Conservation (phyloP, 2,329 filamentous ascomycete genomes). For the Zasmidium angulare region DNA sequence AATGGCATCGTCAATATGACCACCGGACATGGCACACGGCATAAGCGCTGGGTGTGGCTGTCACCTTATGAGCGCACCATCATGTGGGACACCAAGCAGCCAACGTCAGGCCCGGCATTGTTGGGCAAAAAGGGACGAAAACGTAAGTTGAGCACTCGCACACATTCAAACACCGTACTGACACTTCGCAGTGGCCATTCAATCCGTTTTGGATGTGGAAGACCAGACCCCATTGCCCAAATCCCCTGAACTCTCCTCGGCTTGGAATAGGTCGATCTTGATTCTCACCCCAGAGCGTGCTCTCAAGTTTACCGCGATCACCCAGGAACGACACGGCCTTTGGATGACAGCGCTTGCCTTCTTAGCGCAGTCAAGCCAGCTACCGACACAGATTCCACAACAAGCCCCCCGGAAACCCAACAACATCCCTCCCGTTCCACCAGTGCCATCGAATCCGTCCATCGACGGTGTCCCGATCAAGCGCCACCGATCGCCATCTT, state of each 20-base stretch:
- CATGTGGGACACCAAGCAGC: slow-evolving; percentile 98
- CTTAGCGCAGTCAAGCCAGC: slow-evolving; percentile 74
- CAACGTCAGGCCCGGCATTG: slow-evolving; percentile 79
- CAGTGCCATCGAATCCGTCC: slow-evolving; percentile 23
- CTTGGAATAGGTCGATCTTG: slow-evolving; percentile 89
- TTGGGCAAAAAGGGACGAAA: slow-evolving; percentile 95
- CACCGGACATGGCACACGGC: slow-evolving; percentile 65
- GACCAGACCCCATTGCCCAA: slow-evolving; percentile 86
- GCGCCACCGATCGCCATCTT: slow-evolving; percentile 29
- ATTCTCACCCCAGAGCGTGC: slow-evolving; percentile 92
- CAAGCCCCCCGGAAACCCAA: slow-evolving; percentile 28
- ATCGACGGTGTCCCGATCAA: slow-evolving; percentile 32
- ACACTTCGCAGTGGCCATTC: slow-evolving; percentile 71
- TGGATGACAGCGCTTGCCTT: slow-evolving; percentile 96
- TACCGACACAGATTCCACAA: slow-evolving; percentile 26
- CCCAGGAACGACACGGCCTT: slow-evolving; percentile 82
- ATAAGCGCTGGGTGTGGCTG: slow-evolving; percentile 98
- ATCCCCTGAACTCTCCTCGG: slow-evolving; percentile 40
- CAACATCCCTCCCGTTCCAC: slow-evolving; percentile 23
- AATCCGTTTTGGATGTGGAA: slow-evolving; percentile 95
- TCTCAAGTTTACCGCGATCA: slow-evolving; percentile 87
- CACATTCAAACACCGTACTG: not conserved
- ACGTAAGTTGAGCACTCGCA: slow-evolving; percentile 59
- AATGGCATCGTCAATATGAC: slow-evolving; percentile 67
- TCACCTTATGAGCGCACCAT: slow-evolving; percentile 94